Evolutionary conservation across 1,284 basidiomycete species (phyloP).

Genomic region (Irpex sp.): DNA sequence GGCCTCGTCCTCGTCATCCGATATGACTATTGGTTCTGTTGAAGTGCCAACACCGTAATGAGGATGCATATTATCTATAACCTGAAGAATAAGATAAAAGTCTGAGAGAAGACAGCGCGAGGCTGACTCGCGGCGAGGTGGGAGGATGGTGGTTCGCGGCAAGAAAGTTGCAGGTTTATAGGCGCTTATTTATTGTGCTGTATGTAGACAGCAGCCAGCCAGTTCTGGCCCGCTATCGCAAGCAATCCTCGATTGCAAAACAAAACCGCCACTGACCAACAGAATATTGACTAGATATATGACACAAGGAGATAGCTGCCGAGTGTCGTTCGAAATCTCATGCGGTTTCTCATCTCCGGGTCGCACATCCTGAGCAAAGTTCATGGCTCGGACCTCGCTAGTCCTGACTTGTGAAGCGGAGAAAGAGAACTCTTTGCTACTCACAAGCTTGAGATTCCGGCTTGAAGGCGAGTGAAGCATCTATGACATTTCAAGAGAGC

Average conservation of each 20-base stretch:
- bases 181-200: not conserved
- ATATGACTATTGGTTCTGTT: slow-evolving; percentile 38
- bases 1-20: slow-evolving; percentile 37
- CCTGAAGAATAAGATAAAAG: not conserved
- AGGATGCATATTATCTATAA: not conserved
- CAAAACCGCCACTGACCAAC: not conserved
- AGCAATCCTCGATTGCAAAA: not conserved
- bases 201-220: too few species aligned
- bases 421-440: not conserved
- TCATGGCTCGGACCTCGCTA: too few species aligned
- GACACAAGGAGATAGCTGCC: too few species aligned
- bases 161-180: not conserved
- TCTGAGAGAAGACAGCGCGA: not conserved
- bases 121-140: not conserved
- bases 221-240: not conserved
- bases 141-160: not conserved
- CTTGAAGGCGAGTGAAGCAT: not conserved
- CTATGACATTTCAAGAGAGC: not conserved
- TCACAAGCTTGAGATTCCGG: not conserved
- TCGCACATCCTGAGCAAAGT: too few species aligned
- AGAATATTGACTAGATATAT: too few species aligned
- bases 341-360: too few species aligned
- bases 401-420: not conserved
- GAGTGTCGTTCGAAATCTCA: too few species aligned
- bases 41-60: slow-evolving; percentile 24